These are phyloP conservation scores for Ceratocystis diversiconidia DNA, from an alignment of 2,329 filamentous ascomycete species.

Conservation along the genomic window DNA sequence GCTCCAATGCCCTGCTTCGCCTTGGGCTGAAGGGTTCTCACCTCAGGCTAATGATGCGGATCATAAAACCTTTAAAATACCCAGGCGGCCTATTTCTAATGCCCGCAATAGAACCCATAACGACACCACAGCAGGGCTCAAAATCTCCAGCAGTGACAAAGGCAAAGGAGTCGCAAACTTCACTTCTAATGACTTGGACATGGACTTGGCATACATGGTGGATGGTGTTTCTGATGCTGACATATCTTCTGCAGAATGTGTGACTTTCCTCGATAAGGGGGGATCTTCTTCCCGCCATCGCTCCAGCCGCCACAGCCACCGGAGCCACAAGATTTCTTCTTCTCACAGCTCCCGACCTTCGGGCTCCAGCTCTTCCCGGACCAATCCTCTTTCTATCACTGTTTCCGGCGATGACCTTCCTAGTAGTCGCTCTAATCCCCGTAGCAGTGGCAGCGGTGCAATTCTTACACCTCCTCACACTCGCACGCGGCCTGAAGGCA, in stretches of 20 bases:
- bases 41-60: slow-evolving; percentile 10
- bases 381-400: not conserved
- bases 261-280: slow-evolving; percentile 7
- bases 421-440: slow-evolving; percentile 8
- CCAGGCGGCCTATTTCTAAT: not conserved
- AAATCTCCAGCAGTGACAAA: not conserved
- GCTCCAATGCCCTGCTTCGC: slow-evolving; percentile 15
- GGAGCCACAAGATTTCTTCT: slow-evolving; percentile 7
- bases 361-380: not conserved
- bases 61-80: not conserved
- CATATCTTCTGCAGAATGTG: slow-evolving; percentile 16
- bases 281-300: slow-evolving; percentile 2
- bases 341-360: slow-evolving; percentile 2
- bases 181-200: slow-evolving; percentile 5
- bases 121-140: slow-evolving; percentile 1
- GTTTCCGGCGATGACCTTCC: slow-evolving; percentile 12
- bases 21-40: slow-evolving; percentile 16
- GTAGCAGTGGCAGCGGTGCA: not conserved
- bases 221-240: slow-evolving; percentile 15
- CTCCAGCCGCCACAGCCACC: slow-evolving; percentile 7
- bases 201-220: slow-evolving; percentile 11
- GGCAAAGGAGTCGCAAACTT: not conserved
- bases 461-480: not conserved
- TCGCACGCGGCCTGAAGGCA: not conserved
- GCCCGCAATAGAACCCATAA: not conserved